Percentiles rank a stretch among this genome's conserved stretches.
Conservation (phyloP, 257 asterid species). For the Penstemon davidsonii region DNA sequence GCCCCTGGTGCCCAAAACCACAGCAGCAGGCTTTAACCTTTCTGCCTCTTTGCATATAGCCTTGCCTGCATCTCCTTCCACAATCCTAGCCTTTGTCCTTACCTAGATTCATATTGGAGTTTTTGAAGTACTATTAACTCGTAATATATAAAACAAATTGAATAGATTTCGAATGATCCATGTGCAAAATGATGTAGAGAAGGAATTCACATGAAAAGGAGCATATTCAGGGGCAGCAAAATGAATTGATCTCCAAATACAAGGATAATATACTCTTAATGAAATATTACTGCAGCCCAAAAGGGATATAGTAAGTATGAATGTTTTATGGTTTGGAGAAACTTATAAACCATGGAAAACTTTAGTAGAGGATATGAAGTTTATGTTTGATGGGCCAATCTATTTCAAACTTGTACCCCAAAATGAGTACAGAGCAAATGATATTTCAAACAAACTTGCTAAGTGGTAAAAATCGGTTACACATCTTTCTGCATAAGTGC, state of each 20-base stretch:
- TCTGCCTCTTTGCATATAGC: constrained; percentile 91
- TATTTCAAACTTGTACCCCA: neutral
- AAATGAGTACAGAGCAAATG: neutral
- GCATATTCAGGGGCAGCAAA: neutral
- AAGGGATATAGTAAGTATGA: neutral
- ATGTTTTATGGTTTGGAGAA: neutral
- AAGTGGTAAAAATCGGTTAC: neutral
- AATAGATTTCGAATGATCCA: neutral
- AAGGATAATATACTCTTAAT: neutral
- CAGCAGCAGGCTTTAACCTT: constrained; percentile 87
- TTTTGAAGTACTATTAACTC: neutral
- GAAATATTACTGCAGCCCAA: neutral
- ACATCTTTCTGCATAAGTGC: neutral
- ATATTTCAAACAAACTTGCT: neutral
- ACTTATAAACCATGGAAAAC: constrained; percentile 9
- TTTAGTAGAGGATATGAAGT: neutral
- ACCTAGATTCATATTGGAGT: constrained; percentile 44
- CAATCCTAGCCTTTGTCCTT: constrained; percentile 72
- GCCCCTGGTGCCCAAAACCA: constrained; percentile 90
- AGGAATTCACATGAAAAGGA: neutral
- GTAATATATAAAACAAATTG: neutral
- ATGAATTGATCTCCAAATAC: neutral
- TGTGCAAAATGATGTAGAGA: neutral
- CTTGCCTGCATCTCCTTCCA: constrained; percentile 95
- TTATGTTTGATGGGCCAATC: neutral